Conservation (phyloP, 768 basidiomycete genomes). For the Hygrocybe punicea region DNA sequence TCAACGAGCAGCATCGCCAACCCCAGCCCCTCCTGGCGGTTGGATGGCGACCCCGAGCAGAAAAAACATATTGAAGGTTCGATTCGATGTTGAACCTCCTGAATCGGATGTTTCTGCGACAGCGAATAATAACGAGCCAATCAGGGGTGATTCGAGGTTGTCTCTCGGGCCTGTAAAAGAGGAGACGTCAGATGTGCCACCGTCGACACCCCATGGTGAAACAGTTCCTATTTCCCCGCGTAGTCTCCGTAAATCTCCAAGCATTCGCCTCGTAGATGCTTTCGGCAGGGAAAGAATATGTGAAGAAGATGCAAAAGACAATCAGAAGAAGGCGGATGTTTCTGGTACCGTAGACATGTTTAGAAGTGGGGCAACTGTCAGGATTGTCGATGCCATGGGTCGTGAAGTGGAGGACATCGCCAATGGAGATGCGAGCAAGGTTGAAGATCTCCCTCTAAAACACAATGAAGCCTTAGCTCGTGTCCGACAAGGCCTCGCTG, state of each 20-base stretch:
- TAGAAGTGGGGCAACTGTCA: slow-evolving; percentile 43
- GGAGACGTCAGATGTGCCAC: too few species aligned
- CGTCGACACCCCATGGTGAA: slow-evolving; percentile 18
- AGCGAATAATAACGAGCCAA: slow-evolving; percentile 6
- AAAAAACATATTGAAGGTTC: slow-evolving; percentile 66
- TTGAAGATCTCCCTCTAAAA: slow-evolving; percentile 24
- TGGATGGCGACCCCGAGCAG: slow-evolving; percentile 61
- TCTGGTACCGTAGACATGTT: slow-evolving; percentile 8
- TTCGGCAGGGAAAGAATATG: slow-evolving; percentile 59
- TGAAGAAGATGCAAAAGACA: slow-evolving; percentile 15
- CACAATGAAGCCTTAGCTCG: slow-evolving; percentile 54
- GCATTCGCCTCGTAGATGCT: slow-evolving; percentile 67
- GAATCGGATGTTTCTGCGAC: slow-evolving; percentile 17
- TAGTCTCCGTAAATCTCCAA: slow-evolving; percentile 46
- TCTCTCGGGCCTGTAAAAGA: too few species aligned
- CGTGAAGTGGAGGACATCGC: slow-evolving; percentile 46
- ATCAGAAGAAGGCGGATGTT: not conserved
- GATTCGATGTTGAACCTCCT: slow-evolving; percentile 53
- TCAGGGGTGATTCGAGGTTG: not conserved
- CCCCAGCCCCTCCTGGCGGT: slow-evolving; percentile 67
- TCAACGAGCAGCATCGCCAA: slow-evolving; percentile 51
- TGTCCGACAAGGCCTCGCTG: slow-evolving; percentile 56
- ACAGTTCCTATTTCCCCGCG: slow-evolving; percentile 19
- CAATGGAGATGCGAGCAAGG: slow-evolving; percentile 21
- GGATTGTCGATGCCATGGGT: slow-evolving; percentile 70